Conservation (phyloP, 352 stramenopile species). For the Phytophthora pseudosyringae region DNA sequence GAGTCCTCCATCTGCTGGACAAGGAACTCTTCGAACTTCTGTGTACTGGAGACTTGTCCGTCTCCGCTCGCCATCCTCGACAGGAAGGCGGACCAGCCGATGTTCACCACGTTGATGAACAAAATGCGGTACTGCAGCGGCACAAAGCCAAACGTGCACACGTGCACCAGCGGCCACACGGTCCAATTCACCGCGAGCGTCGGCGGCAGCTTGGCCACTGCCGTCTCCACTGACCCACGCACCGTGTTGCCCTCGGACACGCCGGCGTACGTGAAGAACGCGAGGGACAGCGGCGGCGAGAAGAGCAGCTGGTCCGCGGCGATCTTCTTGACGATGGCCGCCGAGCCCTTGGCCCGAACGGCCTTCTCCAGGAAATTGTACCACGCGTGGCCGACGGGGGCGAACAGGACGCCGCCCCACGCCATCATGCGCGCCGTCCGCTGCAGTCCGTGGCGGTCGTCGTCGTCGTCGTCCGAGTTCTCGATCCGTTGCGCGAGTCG, state of each 20-base stretch:
- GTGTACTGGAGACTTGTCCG: slow-evolving; percentile 6
- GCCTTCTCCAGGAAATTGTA: slow-evolving; percentile 86
- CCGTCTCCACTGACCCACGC: slow-evolving; percentile 28
- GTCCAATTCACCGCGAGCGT: slow-evolving; percentile 50
- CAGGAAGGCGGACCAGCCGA: slow-evolving; percentile 56
- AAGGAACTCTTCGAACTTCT: slow-evolving; percentile 29
- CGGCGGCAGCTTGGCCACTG: slow-evolving; percentile 40
- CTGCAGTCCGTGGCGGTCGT: slow-evolving; percentile 28
- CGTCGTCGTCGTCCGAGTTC: slow-evolving; percentile 11
- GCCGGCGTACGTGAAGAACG: slow-evolving; percentile 48
- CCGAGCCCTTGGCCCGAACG: slow-evolving; percentile 32
- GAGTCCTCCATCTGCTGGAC: slow-evolving; percentile 27
- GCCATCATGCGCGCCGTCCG: slow-evolving; percentile 74
- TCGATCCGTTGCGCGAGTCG: slow-evolving; percentile 64
- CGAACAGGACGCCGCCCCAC: slow-evolving; percentile 89
- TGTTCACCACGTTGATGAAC: slow-evolving; percentile 52
- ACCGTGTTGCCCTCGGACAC: slow-evolving; percentile 37
- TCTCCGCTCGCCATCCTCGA: slow-evolving; percentile 47
- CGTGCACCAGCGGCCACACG: slow-evolving; percentile 52
- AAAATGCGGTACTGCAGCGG: slow-evolving; percentile 56
- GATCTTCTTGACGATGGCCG: slow-evolving; percentile 45
- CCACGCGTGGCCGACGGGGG: slow-evolving; percentile 89
- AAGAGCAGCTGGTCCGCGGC: slow-evolving; percentile 47
- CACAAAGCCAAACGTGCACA: slow-evolving; percentile 53
- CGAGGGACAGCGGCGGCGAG: slow-evolving; percentile 36